phyloP scores from a whole-genome alignment of 2,329 filamentous ascomycete species.

The Cladosporium cucumerinum region DNA sequence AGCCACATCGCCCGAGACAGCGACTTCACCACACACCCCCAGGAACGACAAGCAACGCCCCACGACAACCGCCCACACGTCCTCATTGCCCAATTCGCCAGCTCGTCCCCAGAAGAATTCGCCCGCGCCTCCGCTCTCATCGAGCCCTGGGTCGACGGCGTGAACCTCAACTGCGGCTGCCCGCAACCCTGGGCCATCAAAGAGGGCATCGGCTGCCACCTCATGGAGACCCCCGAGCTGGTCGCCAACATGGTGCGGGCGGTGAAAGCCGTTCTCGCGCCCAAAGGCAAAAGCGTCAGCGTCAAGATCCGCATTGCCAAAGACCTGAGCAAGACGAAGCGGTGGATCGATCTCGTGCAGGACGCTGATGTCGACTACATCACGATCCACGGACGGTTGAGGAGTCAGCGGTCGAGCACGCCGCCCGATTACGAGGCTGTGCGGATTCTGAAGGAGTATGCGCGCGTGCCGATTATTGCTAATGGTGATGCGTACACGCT shows the following conservation, averaged over 20 bases:
- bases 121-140: conserved; percentile 61
- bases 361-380: conserved; percentile 63
- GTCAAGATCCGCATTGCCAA: conserved; percentile 69
- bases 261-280: conserved; percentile 51
- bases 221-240: conserved; percentile 63
- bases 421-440: conserved; percentile 63
- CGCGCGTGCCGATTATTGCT: conserved; percentile 60
- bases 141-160: conserved; percentile 59
- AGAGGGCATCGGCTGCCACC: conserved; percentile 63
- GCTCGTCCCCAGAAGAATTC: conserved; percentile 60
- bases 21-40: conserved; percentile 53
- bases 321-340: conserved; percentile 55
- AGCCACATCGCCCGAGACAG: conserved; percentile 49
- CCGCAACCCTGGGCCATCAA: conserved; percentile 71
- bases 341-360: conserved; percentile 62
- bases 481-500: conserved; percentile 69
- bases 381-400: conserved; percentile 66
- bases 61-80: conserved; percentile 30
- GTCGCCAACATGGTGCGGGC: conserved; percentile 64
- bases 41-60: conserved; percentile 44
- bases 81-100: conserved; percentile 66
- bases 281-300: conserved; percentile 55
- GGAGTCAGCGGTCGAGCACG: conserved; percentile 57
- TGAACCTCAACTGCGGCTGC: conserved; percentile 71
- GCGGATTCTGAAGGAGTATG: conserved; percentile 50